Evolutionary conservation across 352 stramenopile genomes (phyloP).

Genomic region (Phytopythium montanum): DNA sequence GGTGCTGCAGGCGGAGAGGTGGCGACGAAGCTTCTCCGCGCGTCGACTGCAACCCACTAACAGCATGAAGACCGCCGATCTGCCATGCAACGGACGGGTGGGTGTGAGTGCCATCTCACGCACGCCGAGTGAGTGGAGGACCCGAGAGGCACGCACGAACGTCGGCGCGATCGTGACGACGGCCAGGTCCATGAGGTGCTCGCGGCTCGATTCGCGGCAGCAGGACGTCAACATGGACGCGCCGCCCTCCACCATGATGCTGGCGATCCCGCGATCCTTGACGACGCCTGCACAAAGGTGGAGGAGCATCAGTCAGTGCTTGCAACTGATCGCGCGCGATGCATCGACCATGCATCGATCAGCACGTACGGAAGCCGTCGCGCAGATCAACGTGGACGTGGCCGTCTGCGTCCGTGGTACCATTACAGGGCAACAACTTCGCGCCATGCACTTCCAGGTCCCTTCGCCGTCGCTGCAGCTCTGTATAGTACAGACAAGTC

Average conservation of each 20-base stretch:
- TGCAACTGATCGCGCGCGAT: no score
- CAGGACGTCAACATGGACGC: conserved; percentile 74
- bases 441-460: conserved; percentile 43
- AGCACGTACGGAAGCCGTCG: conserved; percentile 47
- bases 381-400: conserved; percentile 47
- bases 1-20: conserved; percentile 32
- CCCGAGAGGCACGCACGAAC: conserved; percentile 46
- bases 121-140: background rate
- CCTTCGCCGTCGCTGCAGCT: conserved; percentile 27
- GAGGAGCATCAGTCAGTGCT: background rate
- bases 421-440: conserved; percentile 34
- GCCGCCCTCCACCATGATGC: conserved; percentile 84
- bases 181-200: conserved; percentile 57
- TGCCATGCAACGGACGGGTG: conserved; percentile 10
- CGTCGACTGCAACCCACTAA: conserved; percentile 26
- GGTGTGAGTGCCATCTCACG: background rate
- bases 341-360: no score
- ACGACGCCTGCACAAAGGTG: conserved; percentile 26
- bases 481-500: conserved; percentile 11
- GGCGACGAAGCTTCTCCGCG: background rate
- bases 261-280: conserved; percentile 37
- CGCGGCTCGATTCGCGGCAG: conserved; percentile 28
- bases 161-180: conserved; percentile 78
- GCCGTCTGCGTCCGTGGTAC: conserved; percentile 11
- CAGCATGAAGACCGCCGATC: conserved; percentile 59